Evolutionary conservation across 169 alveolate species (phyloP).

Genomic region (Plasmodium coatneyi): DNA sequence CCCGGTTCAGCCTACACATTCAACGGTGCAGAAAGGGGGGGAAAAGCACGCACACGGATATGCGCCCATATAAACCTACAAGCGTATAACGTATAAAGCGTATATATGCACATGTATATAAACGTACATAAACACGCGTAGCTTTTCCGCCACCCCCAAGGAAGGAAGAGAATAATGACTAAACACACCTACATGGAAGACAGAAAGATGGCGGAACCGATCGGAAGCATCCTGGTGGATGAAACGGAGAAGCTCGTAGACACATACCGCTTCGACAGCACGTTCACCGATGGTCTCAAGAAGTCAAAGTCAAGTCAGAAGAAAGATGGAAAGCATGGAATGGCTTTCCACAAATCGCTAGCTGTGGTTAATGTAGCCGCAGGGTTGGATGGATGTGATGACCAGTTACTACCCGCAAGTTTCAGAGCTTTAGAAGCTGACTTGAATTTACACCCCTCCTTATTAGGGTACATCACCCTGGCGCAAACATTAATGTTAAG

Average conservation of each 20-base stretch:
- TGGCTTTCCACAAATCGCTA: constrained; percentile 75
- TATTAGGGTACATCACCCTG: constrained; percentile 86
- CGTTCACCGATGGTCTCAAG: background rate
- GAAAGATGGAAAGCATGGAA: constrained; percentile 12
- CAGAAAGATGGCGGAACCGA: constrained; percentile 4
- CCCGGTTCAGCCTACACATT: background rate
- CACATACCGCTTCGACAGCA: constrained; percentile 5
- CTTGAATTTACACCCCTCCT: constrained; percentile 87
- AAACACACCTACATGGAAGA: constrained; percentile 20
- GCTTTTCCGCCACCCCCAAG: background rate
- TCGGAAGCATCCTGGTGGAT: constrained; percentile 14
- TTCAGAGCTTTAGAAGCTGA: constrained; percentile 92
- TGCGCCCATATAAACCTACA: background rate
- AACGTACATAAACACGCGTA: background rate
- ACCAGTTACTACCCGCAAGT: constrained; percentile 91
- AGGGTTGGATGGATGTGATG: constrained; percentile 92
- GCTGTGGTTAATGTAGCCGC: constrained; percentile 89
- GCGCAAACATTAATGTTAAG: constrained; percentile 90
- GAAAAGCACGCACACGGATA: constrained; percentile 8
- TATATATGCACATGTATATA: constrained; percentile 5
- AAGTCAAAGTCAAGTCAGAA: background rate
- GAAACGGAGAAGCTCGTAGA: constrained; percentile 71
- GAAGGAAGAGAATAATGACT: constrained; percentile 4
- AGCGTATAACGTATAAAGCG: background rate
- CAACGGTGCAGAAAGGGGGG: background rate